Base-by-base conservation (phyloP, 1,284 basidiomycete genomes). In the Wolfiporia cocos region DNA sequence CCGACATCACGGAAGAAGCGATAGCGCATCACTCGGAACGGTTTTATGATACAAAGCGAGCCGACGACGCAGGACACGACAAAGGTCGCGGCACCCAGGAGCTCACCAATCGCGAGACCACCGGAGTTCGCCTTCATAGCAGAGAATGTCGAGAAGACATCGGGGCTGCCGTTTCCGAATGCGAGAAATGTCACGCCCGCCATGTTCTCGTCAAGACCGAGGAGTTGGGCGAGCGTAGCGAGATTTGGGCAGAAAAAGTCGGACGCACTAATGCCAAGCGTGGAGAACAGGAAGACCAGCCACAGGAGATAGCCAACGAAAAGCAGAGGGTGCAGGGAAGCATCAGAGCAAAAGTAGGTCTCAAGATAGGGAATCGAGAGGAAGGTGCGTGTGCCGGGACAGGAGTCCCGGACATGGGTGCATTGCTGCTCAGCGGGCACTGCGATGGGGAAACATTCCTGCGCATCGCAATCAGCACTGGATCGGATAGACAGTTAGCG, bases 211-310 rank as follows among this genome's bases (percentile, higher is more conserved):
- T 86, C 86, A 24, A 97, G 64, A 0, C 91, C 87, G 2, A 96
- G 75, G 5, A 88, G 66, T 36, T 83, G 74, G 0, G 92, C 79
- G 28, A 95, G 84, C 0, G 92, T 90, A 0, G 87, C 84, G 23
- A 96, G 76, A 62, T 97, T 96, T 2, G 92, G 92, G 36, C 88
- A 93, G 69, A 97, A 95, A 68, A 95, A 97, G 65, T 97, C 93
- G 29, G 89, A 87, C 7, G 92, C 91, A 50, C 83, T 86, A 61
- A 96, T 95, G 3, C 92, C 92, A 18, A 95, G 79, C 37, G 90
- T 87, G 18, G 86, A 88, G 66, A 92, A 92, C 42, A 92, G 77
- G 66, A 92, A 91, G 19, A 79, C 52, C 23, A 91, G 76, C 89
- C 89, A 92, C 26, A 86, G 41, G 15, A 87, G 50, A 48, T 90